Percentiles rank a stretch among this genome's conserved stretches.
Conservation (phyloP, 495 filamentous ascomycete species). For the Aspergillus diversus region DNA sequence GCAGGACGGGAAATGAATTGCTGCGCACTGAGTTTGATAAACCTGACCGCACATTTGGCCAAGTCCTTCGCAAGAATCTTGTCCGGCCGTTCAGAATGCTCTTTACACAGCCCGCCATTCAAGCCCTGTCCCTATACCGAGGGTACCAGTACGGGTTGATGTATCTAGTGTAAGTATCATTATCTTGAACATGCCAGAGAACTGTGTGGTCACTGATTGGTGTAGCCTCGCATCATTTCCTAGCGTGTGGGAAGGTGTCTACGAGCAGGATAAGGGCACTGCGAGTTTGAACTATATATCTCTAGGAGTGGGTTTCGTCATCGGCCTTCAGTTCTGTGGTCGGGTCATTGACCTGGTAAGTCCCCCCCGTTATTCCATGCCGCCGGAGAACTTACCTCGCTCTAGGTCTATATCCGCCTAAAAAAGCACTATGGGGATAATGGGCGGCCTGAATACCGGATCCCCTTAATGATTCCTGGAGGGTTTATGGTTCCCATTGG, state of each 20-base stretch:
- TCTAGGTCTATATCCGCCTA: conserved; percentile 13
- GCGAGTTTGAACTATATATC: conserved; percentile 22
- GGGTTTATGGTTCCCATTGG: conserved; percentile 21
- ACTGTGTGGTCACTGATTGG: not conserved
- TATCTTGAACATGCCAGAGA: not conserved
- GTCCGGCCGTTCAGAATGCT: conserved; percentile 18
- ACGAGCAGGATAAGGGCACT: conserved; percentile 10
- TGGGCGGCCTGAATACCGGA: conserved; percentile 21
- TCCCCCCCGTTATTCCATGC: not conserved
- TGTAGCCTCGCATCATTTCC: conserved; percentile 21
- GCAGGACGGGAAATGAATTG: not conserved
- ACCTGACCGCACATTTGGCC: conserved; percentile 9
- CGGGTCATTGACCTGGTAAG: conserved; percentile 15
- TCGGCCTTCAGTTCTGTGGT: conserved; percentile 20
- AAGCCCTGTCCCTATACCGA: conserved; percentile 14
- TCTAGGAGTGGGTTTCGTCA: conserved; percentile 20
- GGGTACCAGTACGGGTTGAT: conserved; percentile 23
- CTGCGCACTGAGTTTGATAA: conserved; percentile 17
- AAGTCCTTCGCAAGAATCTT: conserved; percentile 13
- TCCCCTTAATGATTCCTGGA: conserved; percentile 23
- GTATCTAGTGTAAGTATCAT: conserved; percentile 20
- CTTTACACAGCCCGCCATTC: conserved; percentile 21
- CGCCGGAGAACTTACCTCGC: not conserved
- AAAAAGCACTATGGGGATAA: conserved; percentile 12
- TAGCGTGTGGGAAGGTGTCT: conserved; percentile 18